A percentile compares a stretch with the other conserved stretches of the same genome.
phyloP scores from a whole-genome alignment of 1,284 basidiomycete genomes.

The Puccinia novopanici region DNA sequence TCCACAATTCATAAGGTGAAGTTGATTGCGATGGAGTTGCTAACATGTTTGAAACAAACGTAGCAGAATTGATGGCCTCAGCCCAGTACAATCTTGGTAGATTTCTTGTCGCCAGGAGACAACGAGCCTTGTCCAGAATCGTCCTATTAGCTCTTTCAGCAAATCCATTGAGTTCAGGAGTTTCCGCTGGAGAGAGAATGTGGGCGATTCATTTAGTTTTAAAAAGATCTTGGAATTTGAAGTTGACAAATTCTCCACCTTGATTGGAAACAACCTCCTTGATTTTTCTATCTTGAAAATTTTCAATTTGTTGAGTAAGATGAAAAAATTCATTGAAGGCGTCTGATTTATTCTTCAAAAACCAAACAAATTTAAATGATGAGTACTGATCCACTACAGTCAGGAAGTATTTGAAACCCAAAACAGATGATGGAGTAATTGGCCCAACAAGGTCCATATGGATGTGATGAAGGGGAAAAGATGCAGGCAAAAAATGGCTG shows the following conservation, averaged over 20 bases:
- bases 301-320: not conserved
- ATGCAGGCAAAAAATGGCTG: not conserved
- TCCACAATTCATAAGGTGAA: not conserved
- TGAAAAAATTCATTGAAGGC: not conserved
- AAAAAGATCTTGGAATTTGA: not conserved
- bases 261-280: slow-evolving; percentile 59
- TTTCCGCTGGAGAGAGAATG: not conserved
- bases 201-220: not conserved
- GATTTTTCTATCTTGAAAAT: slow-evolving; percentile 54
- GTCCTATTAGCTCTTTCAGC: slow-evolving; percentile 22
- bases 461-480: not conserved
- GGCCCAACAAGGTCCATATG: not conserved
- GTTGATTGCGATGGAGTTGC: not conserved
- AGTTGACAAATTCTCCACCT: slow-evolving; percentile 56
- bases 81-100: slow-evolving; percentile 16
- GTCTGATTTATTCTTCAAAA: not conserved
- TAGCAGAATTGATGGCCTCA: not conserved
- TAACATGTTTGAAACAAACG: not conserved
- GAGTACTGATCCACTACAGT: slow-evolving; percentile 13
- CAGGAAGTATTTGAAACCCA: slow-evolving; percentile 4
- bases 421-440: not conserved
- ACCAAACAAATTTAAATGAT: slow-evolving; percentile 5
- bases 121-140: slow-evolving; percentile 13
- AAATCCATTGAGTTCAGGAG: slow-evolving; percentile 27
- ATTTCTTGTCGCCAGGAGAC: not conserved